Evolutionary conservation across 495 filamentous ascomycete species (phyloP), one percentile per base, ranked within the genome.

Genomic region (Hyaloscypha variabilis): DNA sequence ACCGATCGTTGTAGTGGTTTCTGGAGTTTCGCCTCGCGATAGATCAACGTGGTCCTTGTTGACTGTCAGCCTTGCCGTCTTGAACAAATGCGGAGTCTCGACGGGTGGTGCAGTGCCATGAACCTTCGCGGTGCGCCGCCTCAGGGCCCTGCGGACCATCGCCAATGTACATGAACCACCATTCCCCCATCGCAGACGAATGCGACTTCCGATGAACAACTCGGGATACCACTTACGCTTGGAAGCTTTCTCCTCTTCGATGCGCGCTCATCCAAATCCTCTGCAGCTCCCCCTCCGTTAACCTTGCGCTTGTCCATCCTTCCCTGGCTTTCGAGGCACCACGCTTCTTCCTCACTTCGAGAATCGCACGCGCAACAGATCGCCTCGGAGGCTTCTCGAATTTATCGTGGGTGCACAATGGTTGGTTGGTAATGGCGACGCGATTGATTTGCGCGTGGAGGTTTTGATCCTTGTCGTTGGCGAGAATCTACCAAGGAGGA

Each of bases 261-360:
- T 69, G 83, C 83, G 67, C 86, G 84, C 63, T 87, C 85, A 34
- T 86, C 82, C 54, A 72, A 62, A 30, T 85, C 80, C 26, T 76
- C 76, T 34, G 60, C 66, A 53, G 73, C 67, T 53, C 74, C 73
- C 19, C 78, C 73, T 64, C 77, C 75, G 62, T 73, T 75, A 26
- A 82, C 83, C 73, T 90, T 91, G 60, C 90, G 85, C 81, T 91
- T 93, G 63, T 87, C 88, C 88, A 91, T 91, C 51, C 69, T 62
- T 72, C 39, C 39, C 39, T 46, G 39, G 39, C 55, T 4, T 34
- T 31, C 64, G 19, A 25, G 21, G 39, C 46, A 17, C 26, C 28
- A 28, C 39, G 4, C 39, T 19, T 46, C 39, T 46, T 46, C 19
- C 39, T 19, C 39, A 46, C 6, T 46, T 46, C 39, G 17, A 46